phyloP scores from a whole-genome alignment of 2,329 filamentous ascomycete species.

The Trichoderma cornu-damae region DNA sequence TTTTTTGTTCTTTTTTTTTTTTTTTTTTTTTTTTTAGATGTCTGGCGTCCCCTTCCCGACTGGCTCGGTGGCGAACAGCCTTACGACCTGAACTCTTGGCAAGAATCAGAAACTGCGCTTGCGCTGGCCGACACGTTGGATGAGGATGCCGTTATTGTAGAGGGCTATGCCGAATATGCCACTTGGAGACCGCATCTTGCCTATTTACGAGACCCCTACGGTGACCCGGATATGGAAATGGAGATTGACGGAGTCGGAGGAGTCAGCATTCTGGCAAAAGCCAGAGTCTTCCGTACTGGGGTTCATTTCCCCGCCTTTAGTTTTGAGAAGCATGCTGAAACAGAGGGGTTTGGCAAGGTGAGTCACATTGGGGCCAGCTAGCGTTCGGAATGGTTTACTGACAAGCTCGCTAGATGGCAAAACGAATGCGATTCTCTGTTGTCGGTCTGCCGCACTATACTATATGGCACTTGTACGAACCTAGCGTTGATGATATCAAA shows the following conservation, averaged over 20 bases:
- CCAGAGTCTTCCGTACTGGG: slow-evolving; percentile 87
- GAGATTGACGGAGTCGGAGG: slow-evolving; percentile 97
- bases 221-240: slow-evolving; percentile 99
- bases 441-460: slow-evolving; percentile 95
- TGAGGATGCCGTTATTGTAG: slow-evolving; percentile 96
- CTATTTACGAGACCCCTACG: slow-evolving; percentile 92
- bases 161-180: slow-evolving; percentile 97
- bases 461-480: slow-evolving; percentile 99
- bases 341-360: slow-evolving; percentile 97
- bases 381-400: neutral
- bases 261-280: slow-evolving; percentile 95
- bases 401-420: slow-evolving; percentile 68
- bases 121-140: slow-evolving; percentile 91
- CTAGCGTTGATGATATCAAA: slow-evolving; percentile 92
- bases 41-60: slow-evolving; percentile 96
- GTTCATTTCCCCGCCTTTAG: slow-evolving; percentile 98
- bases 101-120: slow-evolving; percentile 94
- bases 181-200: slow-evolving; percentile 97
- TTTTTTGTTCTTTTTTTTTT: no score
- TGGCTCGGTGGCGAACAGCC: slow-evolving; percentile 98
- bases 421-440: slow-evolving; percentile 91
- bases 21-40: slow-evolving; percentile 68
- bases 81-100: slow-evolving; percentile 98
- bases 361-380: slow-evolving; percentile 22
- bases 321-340: slow-evolving; percentile 98